A percentile compares a stretch with the other conserved stretches of the same genome.
These are phyloP conservation scores for Buxus sempervirens DNA, from an alignment of 164 flowering plant species.

Conservation along the genomic window DNA sequence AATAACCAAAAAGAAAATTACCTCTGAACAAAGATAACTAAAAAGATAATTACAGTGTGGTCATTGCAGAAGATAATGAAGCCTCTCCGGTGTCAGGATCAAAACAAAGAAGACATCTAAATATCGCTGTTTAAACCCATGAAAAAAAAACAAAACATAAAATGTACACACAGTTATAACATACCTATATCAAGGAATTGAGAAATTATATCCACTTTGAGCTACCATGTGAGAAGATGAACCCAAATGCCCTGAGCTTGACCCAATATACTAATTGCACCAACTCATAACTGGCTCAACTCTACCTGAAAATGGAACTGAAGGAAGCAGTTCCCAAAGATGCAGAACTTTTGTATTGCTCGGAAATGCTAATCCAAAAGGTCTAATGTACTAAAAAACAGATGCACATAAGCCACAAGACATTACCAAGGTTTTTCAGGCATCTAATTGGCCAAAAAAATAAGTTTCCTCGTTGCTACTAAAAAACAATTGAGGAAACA, in stretches of 20 bases:
- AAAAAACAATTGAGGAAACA: background rate
- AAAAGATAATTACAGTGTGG: background rate
- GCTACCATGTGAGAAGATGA: conserved; percentile 12
- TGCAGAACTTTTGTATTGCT: conserved; percentile 22
- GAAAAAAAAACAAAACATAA: background rate
- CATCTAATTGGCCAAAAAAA: background rate
- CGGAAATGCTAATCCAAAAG: conserved; percentile 22
- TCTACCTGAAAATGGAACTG: conserved; percentile 16
- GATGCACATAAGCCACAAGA: conserved; percentile 12
- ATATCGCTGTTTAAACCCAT: background rate
- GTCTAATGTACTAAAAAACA: conserved; percentile 33
- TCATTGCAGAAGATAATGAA: background rate
- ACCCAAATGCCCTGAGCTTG: conserved; percentile 21
- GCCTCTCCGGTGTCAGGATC: background rate
- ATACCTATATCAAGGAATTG: conserved; percentile 56
- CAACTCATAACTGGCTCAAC: conserved; percentile 29
- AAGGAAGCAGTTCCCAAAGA: conserved; percentile 16
- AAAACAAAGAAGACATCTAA: background rate
- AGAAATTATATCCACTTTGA: conserved; percentile 39
- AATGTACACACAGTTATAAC: background rate
- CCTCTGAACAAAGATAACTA: background rate
- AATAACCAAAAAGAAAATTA: conserved; percentile 35
- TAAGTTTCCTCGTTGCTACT: background rate
- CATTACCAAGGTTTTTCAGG: background rate
- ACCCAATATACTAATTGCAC: conserved; percentile 13